Conservation (phyloP, 176 grass and related monocot genomes). For the Aegilops bicornis region DNA sequence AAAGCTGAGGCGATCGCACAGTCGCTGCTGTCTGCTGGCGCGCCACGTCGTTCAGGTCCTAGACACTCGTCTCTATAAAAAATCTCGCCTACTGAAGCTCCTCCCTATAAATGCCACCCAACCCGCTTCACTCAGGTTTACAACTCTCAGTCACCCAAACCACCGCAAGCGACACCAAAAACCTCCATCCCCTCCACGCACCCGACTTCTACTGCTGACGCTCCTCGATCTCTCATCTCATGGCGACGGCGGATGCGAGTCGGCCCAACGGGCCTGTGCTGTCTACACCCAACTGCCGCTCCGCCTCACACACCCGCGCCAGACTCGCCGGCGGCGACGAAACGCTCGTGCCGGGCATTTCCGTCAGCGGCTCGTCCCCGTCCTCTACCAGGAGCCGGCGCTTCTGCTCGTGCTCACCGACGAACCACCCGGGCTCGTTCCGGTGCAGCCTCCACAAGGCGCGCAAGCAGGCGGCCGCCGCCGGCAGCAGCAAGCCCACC, state of each 20-base stretch:
- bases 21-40: too few relatives aligned
- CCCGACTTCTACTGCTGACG: neutral
- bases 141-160: neutral
- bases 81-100: too few relatives aligned
- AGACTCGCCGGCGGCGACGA: constrained; percentile 24
- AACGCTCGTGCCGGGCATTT: neutral
- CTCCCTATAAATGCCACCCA: neutral
- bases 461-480: neutral
- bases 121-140: neutral
- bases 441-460: constrained; percentile 62
- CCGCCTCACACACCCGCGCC: constrained; percentile 37
- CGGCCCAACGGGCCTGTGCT: constrained; percentile 21
- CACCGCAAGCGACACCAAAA: neutral
- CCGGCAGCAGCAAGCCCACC: too few relatives aligned
- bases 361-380: neutral
- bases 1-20: too few relatives aligned
- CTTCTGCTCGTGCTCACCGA: neutral
- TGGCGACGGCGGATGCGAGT: constrained; percentile 38
- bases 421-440: neutral
- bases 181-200: neutral
- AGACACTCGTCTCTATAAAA: too few relatives aligned
- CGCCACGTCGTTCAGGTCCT: too few relatives aligned
- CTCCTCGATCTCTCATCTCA: constrained; percentile 10
- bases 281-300: constrained; percentile 31
- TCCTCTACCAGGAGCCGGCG: neutral